Evolutionary conservation across 306 rosid species (phyloP).

Genomic region (Arachis hypogaea): DNA sequence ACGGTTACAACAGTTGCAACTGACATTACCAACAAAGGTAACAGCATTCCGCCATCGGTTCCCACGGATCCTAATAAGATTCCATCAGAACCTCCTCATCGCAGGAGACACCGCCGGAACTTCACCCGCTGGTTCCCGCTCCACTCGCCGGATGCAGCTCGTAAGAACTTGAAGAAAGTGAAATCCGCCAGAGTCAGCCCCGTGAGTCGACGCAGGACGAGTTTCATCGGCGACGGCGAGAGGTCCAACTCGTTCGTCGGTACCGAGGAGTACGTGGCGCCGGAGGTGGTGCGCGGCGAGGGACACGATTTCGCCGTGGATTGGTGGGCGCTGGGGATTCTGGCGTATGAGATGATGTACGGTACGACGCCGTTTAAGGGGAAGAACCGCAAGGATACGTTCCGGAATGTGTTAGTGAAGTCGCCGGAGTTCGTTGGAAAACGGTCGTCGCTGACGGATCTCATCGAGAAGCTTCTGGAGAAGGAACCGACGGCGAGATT

Average conservation of each 20-base stretch:
- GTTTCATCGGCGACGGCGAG: slow-evolving; percentile 81
- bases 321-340: slow-evolving; percentile 95
- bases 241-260: slow-evolving; percentile 94
- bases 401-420: slow-evolving; percentile 64
- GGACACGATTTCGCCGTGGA: slow-evolving; percentile 96
- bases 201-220: slow-evolving; percentile 67
- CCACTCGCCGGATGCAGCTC: background rate
- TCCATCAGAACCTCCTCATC: slow-evolving; percentile 34
- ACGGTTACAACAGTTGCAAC: background rate
- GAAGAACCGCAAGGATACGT: slow-evolving; percentile 79
- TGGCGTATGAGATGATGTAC: slow-evolving; percentile 78
- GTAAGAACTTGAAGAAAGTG: slow-evolving; percentile 55
- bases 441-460: slow-evolving; percentile 60
- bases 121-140: slow-evolving; percentile 63
- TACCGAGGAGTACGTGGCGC: slow-evolving; percentile 90
- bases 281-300: slow-evolving; percentile 90
- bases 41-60: background rate
- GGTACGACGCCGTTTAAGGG: slow-evolving; percentile 95
- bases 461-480: slow-evolving; percentile 65
- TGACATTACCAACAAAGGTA: background rate
- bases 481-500: slow-evolving; percentile 80
- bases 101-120: slow-evolving; percentile 51
- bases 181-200: slow-evolving; percentile 95
- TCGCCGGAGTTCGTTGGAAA: slow-evolving; percentile 80
- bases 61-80: background rate